A percentile compares a stretch with the other conserved stretches of the same genome.
Evolutionary conservation across 257 asterid species (phyloP).

Genomic region (Jasminum sambac): DNA sequence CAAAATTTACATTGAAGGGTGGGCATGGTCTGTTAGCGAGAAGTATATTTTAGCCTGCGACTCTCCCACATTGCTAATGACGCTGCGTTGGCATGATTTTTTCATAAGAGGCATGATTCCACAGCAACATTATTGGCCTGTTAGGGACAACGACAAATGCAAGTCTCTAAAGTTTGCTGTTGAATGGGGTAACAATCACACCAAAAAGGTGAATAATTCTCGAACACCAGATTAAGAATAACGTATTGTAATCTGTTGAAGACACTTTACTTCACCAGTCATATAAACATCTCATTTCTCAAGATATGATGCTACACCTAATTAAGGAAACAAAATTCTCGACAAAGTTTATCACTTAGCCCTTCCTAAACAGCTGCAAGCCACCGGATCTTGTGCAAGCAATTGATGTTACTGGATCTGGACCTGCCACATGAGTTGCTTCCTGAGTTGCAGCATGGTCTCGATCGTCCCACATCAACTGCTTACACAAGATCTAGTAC

Average conservation of each 20-base stretch:
- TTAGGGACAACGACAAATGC: constrained; percentile 62
- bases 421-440: too few species aligned
- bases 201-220: constrained; percentile 44
- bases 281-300: neutral
- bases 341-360: too few species aligned
- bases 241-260: neutral
- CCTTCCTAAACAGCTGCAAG: too few species aligned
- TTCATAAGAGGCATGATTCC: constrained; percentile 78
- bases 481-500: too few species aligned
- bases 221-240: neutral
- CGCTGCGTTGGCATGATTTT: constrained; percentile 72
- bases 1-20: constrained; percentile 88
- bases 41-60: constrained; percentile 83
- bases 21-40: constrained; percentile 88
- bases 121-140: constrained; percentile 83
- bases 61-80: constrained; percentile 70
- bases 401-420: too few species aligned
- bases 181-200: constrained; percentile 81
- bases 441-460: too few species aligned
- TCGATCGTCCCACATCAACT: too few species aligned
- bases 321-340: too few species aligned
- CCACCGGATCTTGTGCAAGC: too few species aligned
- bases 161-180: constrained; percentile 76
- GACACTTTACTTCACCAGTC: neutral
- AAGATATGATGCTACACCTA: neutral